A percentile compares a stretch with the other conserved stretches of the same genome.
phyloP scores from a whole-genome alignment of 345 rosid genomes.

The Aquilaria sinensis region DNA sequence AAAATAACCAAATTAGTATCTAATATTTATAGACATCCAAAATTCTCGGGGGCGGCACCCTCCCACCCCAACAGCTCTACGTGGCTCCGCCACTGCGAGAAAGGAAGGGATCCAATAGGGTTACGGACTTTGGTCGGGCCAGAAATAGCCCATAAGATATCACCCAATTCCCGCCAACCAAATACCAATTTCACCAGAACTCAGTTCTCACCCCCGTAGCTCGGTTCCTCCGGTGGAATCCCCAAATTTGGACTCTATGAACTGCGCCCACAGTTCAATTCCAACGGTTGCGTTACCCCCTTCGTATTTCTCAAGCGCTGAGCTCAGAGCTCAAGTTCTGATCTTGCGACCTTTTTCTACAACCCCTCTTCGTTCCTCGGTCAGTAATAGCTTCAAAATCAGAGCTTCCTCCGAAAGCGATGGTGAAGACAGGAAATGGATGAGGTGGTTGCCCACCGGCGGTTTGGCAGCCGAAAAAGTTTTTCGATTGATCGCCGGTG shows the following conservation, averaged over 20 bases:
- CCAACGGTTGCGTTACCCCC: constrained; percentile 22
- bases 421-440: constrained; percentile 39
- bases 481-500: constrained; percentile 61
- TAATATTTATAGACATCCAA: too few relatives aligned
- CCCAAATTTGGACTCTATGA: constrained; percentile 28
- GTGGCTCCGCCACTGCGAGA: too few relatives aligned
- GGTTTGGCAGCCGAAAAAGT: constrained; percentile 65
- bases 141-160: too few relatives aligned
- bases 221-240: not conserved
- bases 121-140: too few relatives aligned
- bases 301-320: constrained; percentile 15
- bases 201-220: not conserved
- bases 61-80: too few relatives aligned
- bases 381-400: constrained; percentile 8
- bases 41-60: too few relatives aligned
- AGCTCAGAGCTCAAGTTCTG: constrained; percentile 15
- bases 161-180: constrained; percentile 13
- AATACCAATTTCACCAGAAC: not conserved
- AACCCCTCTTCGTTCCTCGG: constrained; percentile 17
- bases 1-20: too few relatives aligned
- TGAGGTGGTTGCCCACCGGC: constrained; percentile 52
- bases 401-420: constrained; percentile 33
- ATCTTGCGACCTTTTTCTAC: not conserved
- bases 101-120: too few relatives aligned
- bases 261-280: constrained; percentile 19